These are phyloP conservation scores for Cicer chorassanicum DNA, from an alignment of 306 rosid species.

Conservation along the genomic window DNA sequence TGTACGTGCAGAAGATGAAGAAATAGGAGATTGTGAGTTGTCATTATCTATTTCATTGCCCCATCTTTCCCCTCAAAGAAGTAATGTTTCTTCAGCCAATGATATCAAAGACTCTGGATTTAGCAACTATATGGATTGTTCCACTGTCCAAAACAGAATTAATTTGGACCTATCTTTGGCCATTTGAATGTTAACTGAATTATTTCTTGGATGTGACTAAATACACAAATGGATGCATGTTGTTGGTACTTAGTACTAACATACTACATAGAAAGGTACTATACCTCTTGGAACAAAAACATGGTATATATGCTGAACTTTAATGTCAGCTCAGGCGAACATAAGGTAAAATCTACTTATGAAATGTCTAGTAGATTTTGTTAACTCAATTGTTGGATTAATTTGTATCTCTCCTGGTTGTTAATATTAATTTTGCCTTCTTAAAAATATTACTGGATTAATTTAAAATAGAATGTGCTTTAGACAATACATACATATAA, in stretches of 20 bases:
- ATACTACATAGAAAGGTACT: not conserved
- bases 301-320: not conserved
- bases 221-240: not conserved
- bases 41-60: slow-evolving; percentile 70
- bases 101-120: slow-evolving; percentile 65
- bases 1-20: slow-evolving; percentile 37
- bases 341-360: not conserved
- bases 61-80: slow-evolving; percentile 50
- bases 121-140: slow-evolving; percentile 55
- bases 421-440: no score
- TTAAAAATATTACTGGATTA: no score
- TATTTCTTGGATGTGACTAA: not conserved
- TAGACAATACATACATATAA: no score
- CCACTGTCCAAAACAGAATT: slow-evolving; percentile 49
- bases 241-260: slow-evolving; percentile 8
- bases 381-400: not conserved
- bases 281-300: slow-evolving; percentile 13
- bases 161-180: slow-evolving; percentile 81
- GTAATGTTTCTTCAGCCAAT: slow-evolving; percentile 60
- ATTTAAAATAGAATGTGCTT: no score
- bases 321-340: not conserved
- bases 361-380: not conserved
- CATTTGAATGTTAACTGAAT: slow-evolving; percentile 45
- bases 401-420: no score
- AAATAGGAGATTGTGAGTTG: slow-evolving; percentile 57